A percentile compares a stretch with the other conserved stretches of the same genome.
phyloP scores from a whole-genome alignment of 192 early-diverging fungal species.

The Globomyces pollinis-pini region DNA sequence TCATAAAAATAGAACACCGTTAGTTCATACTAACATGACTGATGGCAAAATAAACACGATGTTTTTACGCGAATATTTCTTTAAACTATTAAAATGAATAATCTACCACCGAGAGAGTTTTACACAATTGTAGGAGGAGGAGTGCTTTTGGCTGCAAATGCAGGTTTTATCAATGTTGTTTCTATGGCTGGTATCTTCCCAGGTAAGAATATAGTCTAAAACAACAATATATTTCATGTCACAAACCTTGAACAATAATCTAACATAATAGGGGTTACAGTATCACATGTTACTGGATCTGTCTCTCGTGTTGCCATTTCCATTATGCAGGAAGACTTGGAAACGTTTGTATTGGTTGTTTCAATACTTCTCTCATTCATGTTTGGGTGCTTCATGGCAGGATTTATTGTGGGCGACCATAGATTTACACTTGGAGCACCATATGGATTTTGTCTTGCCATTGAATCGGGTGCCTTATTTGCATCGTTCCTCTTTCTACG shows the following conservation, averaged over 20 bases:
- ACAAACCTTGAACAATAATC: not conserved
- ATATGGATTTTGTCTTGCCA: constrained; percentile 38
- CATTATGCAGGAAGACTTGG: constrained; percentile 32
- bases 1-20: not conserved
- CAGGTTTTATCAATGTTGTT: constrained; percentile 57
- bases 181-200: constrained; percentile 46
- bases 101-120: constrained; percentile 44
- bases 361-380: constrained; percentile 41
- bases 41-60: not conserved
- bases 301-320: constrained; percentile 42
- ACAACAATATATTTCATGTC: not conserved
- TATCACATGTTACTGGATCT: constrained; percentile 42
- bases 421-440: constrained; percentile 44
- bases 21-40: not conserved
- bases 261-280: constrained; percentile 20
- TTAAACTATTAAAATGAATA: constrained; percentile 43
- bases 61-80: not conserved
- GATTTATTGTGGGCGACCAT: constrained; percentile 47
- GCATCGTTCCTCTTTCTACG: constrained; percentile 31
- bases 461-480: constrained; percentile 40
- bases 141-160: constrained; percentile 39
- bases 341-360: constrained; percentile 32
- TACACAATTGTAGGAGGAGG: constrained; percentile 45
- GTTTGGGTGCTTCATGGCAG: constrained; percentile 45
- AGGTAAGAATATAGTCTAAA: too few species aligned